Conservation (phyloP, 208 protist species). For the Strigomonas culicis region DNA sequence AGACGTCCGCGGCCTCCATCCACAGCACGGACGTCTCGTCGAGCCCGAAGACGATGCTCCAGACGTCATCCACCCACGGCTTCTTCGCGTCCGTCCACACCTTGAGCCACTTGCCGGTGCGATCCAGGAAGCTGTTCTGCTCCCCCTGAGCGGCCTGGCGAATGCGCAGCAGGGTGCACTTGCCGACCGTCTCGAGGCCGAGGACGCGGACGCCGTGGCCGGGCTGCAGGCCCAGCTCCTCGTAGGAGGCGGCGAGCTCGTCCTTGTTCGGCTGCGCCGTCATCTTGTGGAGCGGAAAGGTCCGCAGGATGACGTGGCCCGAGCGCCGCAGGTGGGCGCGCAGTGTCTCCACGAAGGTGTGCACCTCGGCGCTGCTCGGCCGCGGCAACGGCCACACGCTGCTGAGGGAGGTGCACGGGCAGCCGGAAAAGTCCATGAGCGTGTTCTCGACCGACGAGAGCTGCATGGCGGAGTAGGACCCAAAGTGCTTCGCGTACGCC, state of each 20-base stretch:
- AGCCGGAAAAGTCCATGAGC: conserved; percentile 40
- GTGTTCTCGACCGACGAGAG: conserved; percentile 32
- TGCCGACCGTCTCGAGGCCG: conserved; percentile 24
- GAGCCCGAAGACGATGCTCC: conserved; percentile 21
- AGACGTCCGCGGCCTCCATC: conserved; percentile 56
- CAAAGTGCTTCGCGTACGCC: conserved; percentile 71
- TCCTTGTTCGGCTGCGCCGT: conserved; percentile 22
- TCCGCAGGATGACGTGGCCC: conserved; percentile 18
- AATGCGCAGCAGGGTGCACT: conserved; percentile 20
- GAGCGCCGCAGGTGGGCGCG: not conserved
- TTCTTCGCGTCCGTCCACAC: conserved; percentile 37
- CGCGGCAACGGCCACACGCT: conserved; percentile 25
- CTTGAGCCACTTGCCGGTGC: conserved; percentile 15
- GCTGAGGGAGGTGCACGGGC: conserved; percentile 26
- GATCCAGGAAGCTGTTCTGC: conserved; percentile 17
- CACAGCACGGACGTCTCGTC: conserved; percentile 27
- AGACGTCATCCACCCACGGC: conserved; percentile 35
- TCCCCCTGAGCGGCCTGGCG: conserved; percentile 22
- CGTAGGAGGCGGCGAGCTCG: conserved; percentile 26
- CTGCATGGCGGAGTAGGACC: conserved; percentile 54
- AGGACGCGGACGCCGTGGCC: conserved; percentile 25
- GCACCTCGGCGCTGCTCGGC: not conserved
- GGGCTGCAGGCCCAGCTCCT: conserved; percentile 29
- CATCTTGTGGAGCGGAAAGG: conserved; percentile 38
- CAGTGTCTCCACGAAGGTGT: conserved; percentile 23